Evolutionary conservation across 208 protist species (phyloP).

Genomic region (Leishmania martiniquensis): DNA sequence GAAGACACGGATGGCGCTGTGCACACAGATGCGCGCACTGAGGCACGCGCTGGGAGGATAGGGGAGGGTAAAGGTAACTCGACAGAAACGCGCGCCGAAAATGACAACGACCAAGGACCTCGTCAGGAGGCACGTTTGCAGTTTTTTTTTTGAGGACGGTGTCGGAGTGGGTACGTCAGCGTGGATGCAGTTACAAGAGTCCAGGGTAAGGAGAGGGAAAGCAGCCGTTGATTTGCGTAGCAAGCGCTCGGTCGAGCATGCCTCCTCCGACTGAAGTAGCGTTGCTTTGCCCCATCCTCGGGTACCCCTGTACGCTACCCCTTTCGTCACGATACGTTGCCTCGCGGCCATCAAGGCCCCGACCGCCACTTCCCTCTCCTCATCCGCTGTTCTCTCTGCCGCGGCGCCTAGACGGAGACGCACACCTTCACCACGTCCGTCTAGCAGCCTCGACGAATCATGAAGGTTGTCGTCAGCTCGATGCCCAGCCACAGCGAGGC

Average conservation of each 20-base stretch:
- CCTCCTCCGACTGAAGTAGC: neutral
- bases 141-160: too few relatives aligned
- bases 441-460: conserved; percentile 52
- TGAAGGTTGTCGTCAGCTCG: conserved; percentile 47
- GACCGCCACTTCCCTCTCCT: neutral
- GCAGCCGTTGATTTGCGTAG: neutral
- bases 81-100: too few relatives aligned
- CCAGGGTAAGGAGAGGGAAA: neutral
- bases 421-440: neutral
- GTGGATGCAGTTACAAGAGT: neutral
- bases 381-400: neutral
- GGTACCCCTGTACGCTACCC: neutral
- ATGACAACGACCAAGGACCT: too few relatives aligned
- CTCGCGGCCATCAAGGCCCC: neutral
- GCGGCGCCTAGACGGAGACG: neutral
- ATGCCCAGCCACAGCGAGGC: conserved; percentile 76
- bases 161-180: neutral
- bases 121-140: too few relatives aligned
- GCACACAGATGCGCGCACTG: too few relatives aligned
- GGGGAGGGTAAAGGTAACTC: too few relatives aligned
- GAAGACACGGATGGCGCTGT: too few relatives aligned
- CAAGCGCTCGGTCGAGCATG: neutral
- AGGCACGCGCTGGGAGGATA: too few relatives aligned
- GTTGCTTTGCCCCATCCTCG: neutral
- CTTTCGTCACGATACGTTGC: neutral